Evolutionary conservation across 2,329 filamentous ascomycete species (phyloP).

Genomic region (Neofusicoccum cordaticola): DNA sequence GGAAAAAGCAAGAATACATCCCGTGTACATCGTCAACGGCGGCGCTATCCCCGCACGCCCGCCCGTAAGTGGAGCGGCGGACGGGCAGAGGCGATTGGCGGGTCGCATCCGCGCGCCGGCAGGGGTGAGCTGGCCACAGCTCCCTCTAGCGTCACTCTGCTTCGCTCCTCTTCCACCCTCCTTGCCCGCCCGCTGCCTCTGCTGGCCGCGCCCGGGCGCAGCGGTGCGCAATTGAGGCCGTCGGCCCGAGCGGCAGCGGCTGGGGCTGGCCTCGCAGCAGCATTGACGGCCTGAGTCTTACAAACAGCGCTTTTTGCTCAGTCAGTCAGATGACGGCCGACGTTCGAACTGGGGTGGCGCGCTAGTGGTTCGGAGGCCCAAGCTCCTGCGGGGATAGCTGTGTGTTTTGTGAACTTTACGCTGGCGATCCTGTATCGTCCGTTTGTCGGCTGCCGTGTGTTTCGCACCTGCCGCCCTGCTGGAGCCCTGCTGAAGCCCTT

Average conservation of each 20-base stretch:
- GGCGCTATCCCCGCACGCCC: constrained; percentile 5
- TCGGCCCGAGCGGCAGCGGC: background rate
- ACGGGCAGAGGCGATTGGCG: constrained; percentile 2
- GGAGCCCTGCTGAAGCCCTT: too few relatives aligned
- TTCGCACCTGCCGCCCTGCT: background rate
- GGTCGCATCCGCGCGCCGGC: background rate
- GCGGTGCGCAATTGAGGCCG: background rate
- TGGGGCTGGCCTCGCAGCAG: background rate
- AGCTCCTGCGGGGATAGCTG: constrained; percentile 11
- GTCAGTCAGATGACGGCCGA: constrained; percentile 6
- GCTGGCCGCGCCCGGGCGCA: background rate
- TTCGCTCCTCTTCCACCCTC: background rate
- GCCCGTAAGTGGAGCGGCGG: background rate
- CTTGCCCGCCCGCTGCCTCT: background rate
- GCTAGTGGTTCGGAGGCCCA: constrained; percentile 5
- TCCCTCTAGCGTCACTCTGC: background rate
- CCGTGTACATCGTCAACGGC: background rate
- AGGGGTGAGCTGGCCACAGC: background rate
- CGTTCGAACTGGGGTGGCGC: background rate
- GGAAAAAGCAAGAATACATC: background rate
- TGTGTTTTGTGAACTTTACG: background rate
- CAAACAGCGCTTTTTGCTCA: background rate
- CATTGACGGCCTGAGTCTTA: background rate
- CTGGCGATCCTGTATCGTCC: background rate
- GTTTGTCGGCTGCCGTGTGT: too few relatives aligned